Conservation (phyloP, 2,329 filamentous ascomycete species). For the Alternaria sp. region DNA sequence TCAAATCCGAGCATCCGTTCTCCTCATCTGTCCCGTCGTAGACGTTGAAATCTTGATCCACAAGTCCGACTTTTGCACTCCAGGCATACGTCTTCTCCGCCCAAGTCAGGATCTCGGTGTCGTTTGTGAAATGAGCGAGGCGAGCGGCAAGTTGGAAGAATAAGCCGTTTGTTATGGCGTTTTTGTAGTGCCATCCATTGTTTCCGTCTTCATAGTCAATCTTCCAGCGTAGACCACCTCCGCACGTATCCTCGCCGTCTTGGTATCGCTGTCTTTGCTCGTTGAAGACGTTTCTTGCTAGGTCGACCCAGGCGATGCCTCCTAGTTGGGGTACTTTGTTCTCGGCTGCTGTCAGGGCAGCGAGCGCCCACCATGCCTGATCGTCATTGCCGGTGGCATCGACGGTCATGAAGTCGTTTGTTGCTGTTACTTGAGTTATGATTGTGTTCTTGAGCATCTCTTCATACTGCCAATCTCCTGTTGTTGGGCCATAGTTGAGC, state of each 20-base stretch:
- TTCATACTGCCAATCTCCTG: slow-evolving; percentile 54
- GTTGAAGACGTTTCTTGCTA: slow-evolving; percentile 76
- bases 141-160: slow-evolving; percentile 83
- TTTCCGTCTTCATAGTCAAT: slow-evolving; percentile 71
- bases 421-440: slow-evolving; percentile 34
- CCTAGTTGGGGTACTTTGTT: slow-evolving; percentile 64
- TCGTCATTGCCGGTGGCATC: slow-evolving; percentile 70
- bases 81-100: slow-evolving; percentile 69
- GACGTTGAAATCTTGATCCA: slow-evolving; percentile 59
- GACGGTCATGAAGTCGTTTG: slow-evolving; percentile 52
- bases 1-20: slow-evolving; percentile 55
- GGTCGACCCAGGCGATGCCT: slow-evolving; percentile 65
- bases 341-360: slow-evolving; percentile 72
- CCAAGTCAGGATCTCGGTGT: slow-evolving; percentile 64
- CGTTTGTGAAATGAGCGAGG: slow-evolving; percentile 70
- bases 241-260: slow-evolving; percentile 65
- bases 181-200: slow-evolving; percentile 81
- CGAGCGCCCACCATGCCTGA: slow-evolving; percentile 75
- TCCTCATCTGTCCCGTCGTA: slow-evolving; percentile 60
- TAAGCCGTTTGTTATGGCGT: slow-evolving; percentile 77
- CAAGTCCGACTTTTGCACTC: slow-evolving; percentile 57
- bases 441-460: slow-evolving; percentile 40
- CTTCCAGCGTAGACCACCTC: slow-evolving; percentile 75
- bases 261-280: slow-evolving; percentile 71
- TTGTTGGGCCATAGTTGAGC: slow-evolving; percentile 54